Base-by-base conservation (phyloP, 805 yeast species). In the Wickerhamiella galacta region DNA sequence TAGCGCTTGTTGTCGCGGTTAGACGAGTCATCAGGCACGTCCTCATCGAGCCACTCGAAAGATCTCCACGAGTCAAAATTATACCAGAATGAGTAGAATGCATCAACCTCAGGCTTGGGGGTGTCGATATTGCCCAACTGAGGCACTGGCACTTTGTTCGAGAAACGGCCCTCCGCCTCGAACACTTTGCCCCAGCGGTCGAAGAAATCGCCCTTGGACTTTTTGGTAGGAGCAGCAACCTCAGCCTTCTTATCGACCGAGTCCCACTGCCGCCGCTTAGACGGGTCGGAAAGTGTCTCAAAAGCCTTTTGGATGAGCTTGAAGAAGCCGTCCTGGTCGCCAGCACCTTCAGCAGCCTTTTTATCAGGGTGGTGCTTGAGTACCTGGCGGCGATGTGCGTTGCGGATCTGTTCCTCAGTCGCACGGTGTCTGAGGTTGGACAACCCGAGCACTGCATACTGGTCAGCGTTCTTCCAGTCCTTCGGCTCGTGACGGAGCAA, bases 1-100 rank as follows among this genome's bases (percentile, higher is more conserved):
- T 82, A 80, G 65, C 98, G 93, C 68, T 90, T 90, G 72, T 90
- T 93, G 59, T 90, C 98, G 70, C 98, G 83, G 75, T 90, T 90
- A 40, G 94, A 79, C 37, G 95, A 80, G 62, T 90, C 98, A 65
- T 90, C 98, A 47, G 98, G 98, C 52, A 85, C 95, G 55, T 90
- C 98, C 67, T 90, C 98, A 56, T 90, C 98, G 58, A 83, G 71
- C 65, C 85, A 90, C 64, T 90, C 98, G 55, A 90, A 90, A 30
- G 93, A 68, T 68, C 94, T 80, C 98, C 98, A 90, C 15, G 96
- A 87, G 61, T 90, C 95, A 45, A 85, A 80, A 58, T 77, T 75
- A 59, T 75, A 75, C 78, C 90, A 90, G 72, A 82, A 87, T 46
- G 72, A 69, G 68, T 87, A 87, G 63, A 93, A 85, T 33, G 63